Evolutionary conservation across 75 land plant genomes (phyloP).

Genomic region (Azolla pinnata): DNA sequence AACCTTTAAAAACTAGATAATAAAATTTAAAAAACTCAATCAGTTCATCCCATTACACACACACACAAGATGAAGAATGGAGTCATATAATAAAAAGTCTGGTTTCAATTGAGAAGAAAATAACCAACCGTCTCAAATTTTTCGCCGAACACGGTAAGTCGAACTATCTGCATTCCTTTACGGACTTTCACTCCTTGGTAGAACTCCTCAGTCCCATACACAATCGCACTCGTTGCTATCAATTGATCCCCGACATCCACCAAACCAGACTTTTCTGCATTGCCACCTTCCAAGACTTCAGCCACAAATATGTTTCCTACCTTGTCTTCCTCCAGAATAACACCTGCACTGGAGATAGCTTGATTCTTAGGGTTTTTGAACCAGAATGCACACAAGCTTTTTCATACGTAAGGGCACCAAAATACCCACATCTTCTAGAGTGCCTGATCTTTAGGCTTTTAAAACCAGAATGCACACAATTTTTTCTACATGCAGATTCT

Average conservation of each 20-base stretch:
- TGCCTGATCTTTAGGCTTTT: too few relatives aligned
- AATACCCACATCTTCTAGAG: too few relatives aligned
- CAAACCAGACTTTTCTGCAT: conserved; percentile 33
- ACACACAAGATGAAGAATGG: too few relatives aligned
- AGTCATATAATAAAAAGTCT: too few relatives aligned
- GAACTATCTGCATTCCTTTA: conserved; percentile 37
- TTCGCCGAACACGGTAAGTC: conserved; percentile 34
- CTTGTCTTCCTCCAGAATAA: conserved; percentile 30
- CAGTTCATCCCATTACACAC: too few relatives aligned
- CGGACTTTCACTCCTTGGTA: conserved; percentile 41
- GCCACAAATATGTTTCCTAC: conserved; percentile 29
- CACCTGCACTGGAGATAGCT: conserved; percentile 16
- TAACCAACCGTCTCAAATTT: conserved; percentile 40
- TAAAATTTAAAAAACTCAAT: too few relatives aligned
- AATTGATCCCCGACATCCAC: conserved; percentile 35
- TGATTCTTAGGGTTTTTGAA: background rate
- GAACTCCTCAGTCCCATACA: conserved; percentile 23
- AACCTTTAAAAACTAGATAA: too few relatives aligned
- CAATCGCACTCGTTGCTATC: conserved; percentile 41
- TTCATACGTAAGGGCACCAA: too few relatives aligned
- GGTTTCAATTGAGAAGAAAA: too few relatives aligned
- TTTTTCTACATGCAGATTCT: background rate
- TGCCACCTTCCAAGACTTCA: conserved; percentile 27
- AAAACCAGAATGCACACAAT: background rate
- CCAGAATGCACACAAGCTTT: background rate